Evolutionary conservation across 768 basidiomycete species (phyloP), one percentile per base, ranked within the genome.

Genomic region (Lactarius sp.): DNA sequence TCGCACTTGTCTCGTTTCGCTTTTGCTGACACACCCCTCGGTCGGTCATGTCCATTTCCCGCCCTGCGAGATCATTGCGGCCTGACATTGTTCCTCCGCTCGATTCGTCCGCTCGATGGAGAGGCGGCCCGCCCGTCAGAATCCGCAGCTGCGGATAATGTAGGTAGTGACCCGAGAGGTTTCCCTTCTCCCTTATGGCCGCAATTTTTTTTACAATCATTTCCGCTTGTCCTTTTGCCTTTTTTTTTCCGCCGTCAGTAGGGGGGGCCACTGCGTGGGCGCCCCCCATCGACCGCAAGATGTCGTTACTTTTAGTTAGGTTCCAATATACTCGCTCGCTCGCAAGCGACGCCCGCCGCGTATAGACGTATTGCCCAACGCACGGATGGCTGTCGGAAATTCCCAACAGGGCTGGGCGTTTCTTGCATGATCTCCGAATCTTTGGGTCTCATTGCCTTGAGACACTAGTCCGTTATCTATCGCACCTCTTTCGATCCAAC

Each of bases 401-500:
- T 47, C 41, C 41, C 33, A 57, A 56, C 36, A 52, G 6, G 61
- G 49, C 33, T 57, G 22, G 42, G 47, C 36, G 39, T 61, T 51
- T 22, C 36, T 42, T 20, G 33, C 16, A 39, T 53, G 18, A 64
- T 55, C 52, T 64, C 63, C 63, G 63, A 64, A 55, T 64, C 63
- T 41, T 51, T 47, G 52, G 58, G 49, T 51, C 59, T 65, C 41
- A 20, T 65, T 36, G 41, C 53, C 14, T 36, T 18, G 53, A 44
- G 36, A 51, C 62, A 34, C 62, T 54, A 59, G 62, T 52, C 59
- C 49, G 47, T 55, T 59, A 64, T 64, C 59, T 49, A 54, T 46
- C 47, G 33, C 50, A 37, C 39, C 63, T 46, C 41, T 33, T 60
- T 64, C 59, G 60, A 60, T 60, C 53, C 47, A 59, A 64, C 62